Evolutionary conservation across 345 rosid species (phyloP).

Genomic region (Gossypium rotundifolium): DNA sequence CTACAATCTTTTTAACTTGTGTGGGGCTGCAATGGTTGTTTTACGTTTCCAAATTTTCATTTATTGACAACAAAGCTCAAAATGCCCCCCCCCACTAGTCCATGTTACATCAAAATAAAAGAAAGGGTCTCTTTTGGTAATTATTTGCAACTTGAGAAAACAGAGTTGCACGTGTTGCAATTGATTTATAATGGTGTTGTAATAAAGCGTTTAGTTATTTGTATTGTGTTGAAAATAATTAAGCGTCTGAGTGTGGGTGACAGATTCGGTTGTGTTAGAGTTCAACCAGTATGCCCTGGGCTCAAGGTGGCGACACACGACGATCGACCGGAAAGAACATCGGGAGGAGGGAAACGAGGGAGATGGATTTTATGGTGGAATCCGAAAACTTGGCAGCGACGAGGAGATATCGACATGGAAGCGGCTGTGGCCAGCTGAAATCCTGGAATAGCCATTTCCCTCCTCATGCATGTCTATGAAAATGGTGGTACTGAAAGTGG

Average conservation of each 20-base stretch:
- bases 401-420: constrained; percentile 66
- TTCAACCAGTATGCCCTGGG: constrained; percentile 69
- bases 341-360: constrained; percentile 78
- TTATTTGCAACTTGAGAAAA: constrained; percentile 16
- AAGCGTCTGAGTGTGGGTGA: constrained; percentile 17
- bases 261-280: constrained; percentile 58
- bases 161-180: neutral
- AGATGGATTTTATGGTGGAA: constrained; percentile 88
- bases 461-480: too few species aligned
- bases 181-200: neutral
- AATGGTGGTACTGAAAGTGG: too few species aligned
- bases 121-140: neutral
- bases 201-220: neutral
- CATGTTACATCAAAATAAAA: constrained; percentile 9
- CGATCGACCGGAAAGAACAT: constrained; percentile 53
- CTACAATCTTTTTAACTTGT: constrained; percentile 26
- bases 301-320: constrained; percentile 68
- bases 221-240: neutral
- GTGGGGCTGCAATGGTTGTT: constrained; percentile 32
- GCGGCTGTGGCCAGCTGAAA: constrained; percentile 58
- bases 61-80: constrained; percentile 17
- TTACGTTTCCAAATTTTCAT: constrained; percentile 8
- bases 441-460: constrained; percentile 36
- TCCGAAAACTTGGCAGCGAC: constrained; percentile 48
- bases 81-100: constrained; percentile 9